Percentiles rank a stretch among this genome's conserved stretches.
Conservation (phyloP, 2,329 filamentous ascomycete genomes). For the Arachnomyces sp. region DNA sequence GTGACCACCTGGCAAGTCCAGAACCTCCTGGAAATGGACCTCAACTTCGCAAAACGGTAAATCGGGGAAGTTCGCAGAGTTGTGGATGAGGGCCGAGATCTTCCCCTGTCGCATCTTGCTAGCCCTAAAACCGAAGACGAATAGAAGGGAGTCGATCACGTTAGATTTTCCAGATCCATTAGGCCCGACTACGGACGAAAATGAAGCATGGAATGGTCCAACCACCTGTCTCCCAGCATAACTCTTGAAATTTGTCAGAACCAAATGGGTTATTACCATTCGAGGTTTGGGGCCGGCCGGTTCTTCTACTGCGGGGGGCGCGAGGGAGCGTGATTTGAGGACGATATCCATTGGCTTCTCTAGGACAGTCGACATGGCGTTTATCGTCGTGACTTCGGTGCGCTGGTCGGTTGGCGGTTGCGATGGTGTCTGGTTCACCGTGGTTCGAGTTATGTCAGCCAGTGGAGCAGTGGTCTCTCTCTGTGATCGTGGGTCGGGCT, state of each 20-base stretch:
- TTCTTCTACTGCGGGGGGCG: constrained; percentile 58
- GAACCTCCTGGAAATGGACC: constrained; percentile 91
- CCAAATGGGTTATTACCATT: constrained; percentile 85
- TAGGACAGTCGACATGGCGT: constrained; percentile 65
- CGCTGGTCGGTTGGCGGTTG: constrained; percentile 19
- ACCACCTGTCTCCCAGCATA: constrained; percentile 94
- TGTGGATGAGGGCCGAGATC: constrained; percentile 94
- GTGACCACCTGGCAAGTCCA: constrained; percentile 72
- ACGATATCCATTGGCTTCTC: constrained; percentile 93
- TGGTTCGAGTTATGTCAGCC: constrained; percentile 62
- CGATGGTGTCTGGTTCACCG: constrained; percentile 54
- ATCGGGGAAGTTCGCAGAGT: constrained; percentile 78
- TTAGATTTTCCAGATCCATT: constrained; percentile 99
- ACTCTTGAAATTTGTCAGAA: constrained; percentile 97
- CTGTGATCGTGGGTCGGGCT: constrained; percentile 38
- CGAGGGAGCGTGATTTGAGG: constrained; percentile 69
- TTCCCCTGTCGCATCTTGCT: constrained; percentile 99
- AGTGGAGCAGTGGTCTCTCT: constrained; percentile 51
- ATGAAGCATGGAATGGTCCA: constrained; percentile 91
- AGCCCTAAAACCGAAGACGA: constrained; percentile 97
- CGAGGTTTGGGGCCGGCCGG: constrained; percentile 70
- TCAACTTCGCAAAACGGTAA: constrained; percentile 90
- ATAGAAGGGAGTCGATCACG: constrained; percentile 93
- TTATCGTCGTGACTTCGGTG: constrained; percentile 45
- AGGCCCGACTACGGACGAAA: constrained; percentile 94